Evolutionary conservation across 2,329 filamentous ascomycete genomes (phyloP).

Genomic region (Gliomastix tumulicola): DNA sequence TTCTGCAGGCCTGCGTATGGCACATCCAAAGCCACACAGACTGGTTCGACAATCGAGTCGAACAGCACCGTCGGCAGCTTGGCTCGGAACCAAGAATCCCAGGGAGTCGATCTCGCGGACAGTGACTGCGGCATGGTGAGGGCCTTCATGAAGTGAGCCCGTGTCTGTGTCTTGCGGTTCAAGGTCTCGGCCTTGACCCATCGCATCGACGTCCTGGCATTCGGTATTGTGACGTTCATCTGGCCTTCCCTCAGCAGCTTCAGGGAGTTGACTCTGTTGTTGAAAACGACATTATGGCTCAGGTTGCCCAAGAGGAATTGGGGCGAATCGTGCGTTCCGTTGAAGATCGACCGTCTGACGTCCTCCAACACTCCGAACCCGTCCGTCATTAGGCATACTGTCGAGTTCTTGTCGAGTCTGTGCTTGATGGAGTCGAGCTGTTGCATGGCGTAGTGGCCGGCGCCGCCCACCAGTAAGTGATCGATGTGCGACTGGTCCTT

Average conservation of each 20-base stretch:
- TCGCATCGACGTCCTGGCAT: too few species aligned
- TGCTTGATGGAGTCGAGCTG: conserved; percentile 56
- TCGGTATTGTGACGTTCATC: too few species aligned
- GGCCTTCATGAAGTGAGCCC: conserved; percentile 12
- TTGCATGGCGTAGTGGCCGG: conserved; percentile 43
- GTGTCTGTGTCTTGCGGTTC: conserved; percentile 9
- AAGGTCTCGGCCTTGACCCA: too few species aligned
- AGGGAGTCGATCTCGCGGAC: conserved; percentile 8
- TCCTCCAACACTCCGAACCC: conserved; percentile 80
- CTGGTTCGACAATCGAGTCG: conserved; percentile 69
- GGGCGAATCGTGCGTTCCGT: conserved; percentile 57
- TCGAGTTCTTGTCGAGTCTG: conserved; percentile 60
- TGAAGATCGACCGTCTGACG: conserved; percentile 65
- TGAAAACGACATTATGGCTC: conserved; percentile 36
- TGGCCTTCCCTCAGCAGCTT: conserved; percentile 25
- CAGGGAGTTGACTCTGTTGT: conserved; percentile 29
- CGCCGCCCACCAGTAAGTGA: conserved; percentile 62
- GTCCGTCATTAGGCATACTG: conserved; percentile 71
- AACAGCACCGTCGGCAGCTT: conserved; percentile 78
- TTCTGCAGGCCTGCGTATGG: conserved; percentile 64
- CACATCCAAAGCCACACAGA: conserved; percentile 73
- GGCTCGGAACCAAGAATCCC: conserved; percentile 50
- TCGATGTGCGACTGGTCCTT: conserved; percentile 50
- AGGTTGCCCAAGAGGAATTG: conserved; percentile 67
- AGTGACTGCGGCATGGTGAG: conserved; percentile 6